A percentile compares a stretch with the other conserved stretches of the same genome.
These are phyloP conservation scores for Malassezia restricta DNA, from an alignment of 1,284 basidiomycete species.

Conservation along the genomic window DNA sequence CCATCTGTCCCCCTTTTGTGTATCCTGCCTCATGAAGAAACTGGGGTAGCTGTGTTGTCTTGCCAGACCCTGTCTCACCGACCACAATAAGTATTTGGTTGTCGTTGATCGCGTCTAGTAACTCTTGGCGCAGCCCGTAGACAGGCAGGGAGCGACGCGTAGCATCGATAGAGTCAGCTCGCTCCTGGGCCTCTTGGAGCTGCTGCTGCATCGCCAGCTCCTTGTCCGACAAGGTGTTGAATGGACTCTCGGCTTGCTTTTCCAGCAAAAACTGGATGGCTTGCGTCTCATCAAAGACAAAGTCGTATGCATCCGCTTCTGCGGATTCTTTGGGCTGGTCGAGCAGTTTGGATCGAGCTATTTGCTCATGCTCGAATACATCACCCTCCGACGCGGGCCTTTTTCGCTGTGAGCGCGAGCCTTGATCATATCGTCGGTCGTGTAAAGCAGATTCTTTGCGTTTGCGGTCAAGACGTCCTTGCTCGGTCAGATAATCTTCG, in stretches of 20 bases:
- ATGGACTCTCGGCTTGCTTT: conserved; percentile 50
- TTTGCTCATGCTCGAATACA: conserved; percentile 75
- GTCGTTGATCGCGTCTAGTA: conserved; percentile 68
- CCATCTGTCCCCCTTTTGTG: conserved; percentile 67
- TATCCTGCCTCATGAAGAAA: conserved; percentile 96
- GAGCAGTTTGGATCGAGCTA: conserved; percentile 57
- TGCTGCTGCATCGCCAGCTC: conserved; percentile 74
- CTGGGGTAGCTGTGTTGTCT: conserved; percentile 95
- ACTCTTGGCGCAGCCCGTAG: conserved; percentile 37
- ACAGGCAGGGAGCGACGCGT: conserved; percentile 40
- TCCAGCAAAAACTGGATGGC: conserved; percentile 93
- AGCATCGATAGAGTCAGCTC: conserved; percentile 44
- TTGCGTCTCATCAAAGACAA: conserved; percentile 94
- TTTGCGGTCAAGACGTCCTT: conserved; percentile 95
- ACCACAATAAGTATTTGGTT: conserved; percentile 57
- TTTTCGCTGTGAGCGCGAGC: conserved; percentile 51
- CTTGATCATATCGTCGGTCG: conserved; percentile 66
- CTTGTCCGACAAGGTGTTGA: not conserved
- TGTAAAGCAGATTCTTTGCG: conserved; percentile 89
- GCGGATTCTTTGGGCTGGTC: conserved; percentile 18
- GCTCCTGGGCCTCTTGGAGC: conserved; percentile 74
- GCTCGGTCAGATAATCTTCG: conserved; percentile 84
- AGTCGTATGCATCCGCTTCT: conserved; percentile 59
- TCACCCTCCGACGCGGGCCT: conserved; percentile 92
- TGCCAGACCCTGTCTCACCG: conserved; percentile 68